Base-by-base conservation (phyloP, 2,329 filamentous ascomycete genomes). In the Aspergillus luchuensis region DNA sequence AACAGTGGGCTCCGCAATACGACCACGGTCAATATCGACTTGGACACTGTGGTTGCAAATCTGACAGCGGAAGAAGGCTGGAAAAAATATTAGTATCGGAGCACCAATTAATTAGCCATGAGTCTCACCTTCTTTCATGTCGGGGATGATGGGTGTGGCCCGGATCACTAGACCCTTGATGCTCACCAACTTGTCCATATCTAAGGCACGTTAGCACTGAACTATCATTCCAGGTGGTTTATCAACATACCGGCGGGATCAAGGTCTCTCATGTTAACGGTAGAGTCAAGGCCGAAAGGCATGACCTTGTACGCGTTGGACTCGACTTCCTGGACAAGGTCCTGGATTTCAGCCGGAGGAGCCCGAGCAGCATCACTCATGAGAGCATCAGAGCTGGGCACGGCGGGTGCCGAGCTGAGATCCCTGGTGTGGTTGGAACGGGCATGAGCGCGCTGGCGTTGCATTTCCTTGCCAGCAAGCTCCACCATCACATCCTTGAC, bases 141-240 rank as follows among this genome's bases (percentile, higher is more conserved):
- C 95, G 0, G 95, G 95, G 66, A 99, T 98, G 66, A 99, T 91
- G 0, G 95, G 92, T 0, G 95, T 98, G 3, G 95, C 91, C 63
- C 95, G 89, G 71, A 99, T 99, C 62, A 99, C 95, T 15, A 99
- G 84, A 49, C 95, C 95, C 78, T 98, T 99, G 78, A 99, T 89
- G 66, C 89, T 91, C 66, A 99, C 89, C 66, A 99, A 85, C 73
- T 96, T 96, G 78, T 99, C 96, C 86, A 98, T 97, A 72, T 98
- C 92, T 85, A 67, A 10, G 49, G 5, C 19, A 39, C 23, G 59
- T 80, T 65, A 78, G 72, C 45, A 54, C 52, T 49, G 28, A 28
- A 10, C 6, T 7, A 33, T 38, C 25, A 5, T 51, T 4, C 3
- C 3, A 5, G 8, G 4, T 5, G 15, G 13, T 6, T 3, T 0